Percentiles rank a stretch among this genome's conserved stretches.
These are phyloP conservation scores for Phallus indusiatus DNA, from an alignment of 768 basidiomycete species.

Conservation along the genomic window DNA sequence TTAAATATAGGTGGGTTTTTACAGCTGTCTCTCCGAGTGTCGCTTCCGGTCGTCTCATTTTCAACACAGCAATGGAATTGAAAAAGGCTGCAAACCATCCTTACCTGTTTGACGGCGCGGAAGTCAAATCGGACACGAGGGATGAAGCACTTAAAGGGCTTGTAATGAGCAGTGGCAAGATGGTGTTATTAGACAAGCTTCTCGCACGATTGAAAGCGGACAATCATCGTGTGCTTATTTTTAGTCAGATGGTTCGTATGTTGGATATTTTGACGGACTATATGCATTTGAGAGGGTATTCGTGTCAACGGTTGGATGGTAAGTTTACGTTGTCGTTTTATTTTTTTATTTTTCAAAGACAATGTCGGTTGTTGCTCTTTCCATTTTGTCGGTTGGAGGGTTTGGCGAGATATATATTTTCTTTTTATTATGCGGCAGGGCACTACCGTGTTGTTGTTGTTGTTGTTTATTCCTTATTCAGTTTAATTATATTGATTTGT, in stretches of 20 bases:
- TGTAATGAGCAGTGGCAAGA: slow-evolving; percentile 97
- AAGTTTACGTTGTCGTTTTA: no score
- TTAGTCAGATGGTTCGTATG: slow-evolving; percentile 99
- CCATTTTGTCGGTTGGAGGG: background rate
- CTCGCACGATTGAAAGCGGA: slow-evolving; percentile 83
- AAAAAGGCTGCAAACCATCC: slow-evolving; percentile 99
- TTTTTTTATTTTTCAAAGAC: no score
- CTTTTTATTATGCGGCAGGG: background rate
- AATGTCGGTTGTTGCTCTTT: background rate
- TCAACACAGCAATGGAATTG: slow-evolving; percentile 78
- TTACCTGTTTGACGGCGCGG: slow-evolving; percentile 95
- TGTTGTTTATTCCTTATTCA: slow-evolving; percentile 23
- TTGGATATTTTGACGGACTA: slow-evolving; percentile 98
- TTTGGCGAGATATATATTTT: background rate
- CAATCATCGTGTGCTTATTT: slow-evolving; percentile 94
- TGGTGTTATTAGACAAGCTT: slow-evolving; percentile 96
- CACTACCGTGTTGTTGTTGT: no score
- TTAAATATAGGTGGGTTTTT: slow-evolving; percentile 77
- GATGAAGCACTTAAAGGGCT: slow-evolving; percentile 92
- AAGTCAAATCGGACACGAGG: slow-evolving; percentile 44
- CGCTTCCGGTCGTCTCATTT: background rate
- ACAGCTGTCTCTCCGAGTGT: background rate
- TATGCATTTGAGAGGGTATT: slow-evolving; percentile 81
- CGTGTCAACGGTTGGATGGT: slow-evolving; percentile 91
- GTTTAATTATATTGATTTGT: background rate